Percentiles rank a stretch among this genome's conserved stretches.
These are phyloP conservation scores for Fusarium torulosum DNA, from an alignment of 2,329 filamentous ascomycete genomes.

Conservation along the genomic window DNA sequence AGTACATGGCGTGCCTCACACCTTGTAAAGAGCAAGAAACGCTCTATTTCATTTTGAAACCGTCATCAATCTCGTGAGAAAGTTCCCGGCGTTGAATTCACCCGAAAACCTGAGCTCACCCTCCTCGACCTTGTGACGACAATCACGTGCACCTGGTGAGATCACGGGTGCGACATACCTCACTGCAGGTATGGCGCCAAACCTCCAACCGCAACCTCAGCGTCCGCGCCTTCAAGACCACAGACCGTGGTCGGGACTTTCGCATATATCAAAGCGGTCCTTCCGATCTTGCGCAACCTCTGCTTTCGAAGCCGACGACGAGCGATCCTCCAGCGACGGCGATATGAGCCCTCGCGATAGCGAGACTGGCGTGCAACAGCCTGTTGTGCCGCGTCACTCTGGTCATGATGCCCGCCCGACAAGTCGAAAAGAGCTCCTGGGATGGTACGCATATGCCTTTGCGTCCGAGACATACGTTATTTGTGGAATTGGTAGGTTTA, in stretches of 20 bases:
- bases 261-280: slow-evolving; percentile 67
- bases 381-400: slow-evolving; percentile 68
- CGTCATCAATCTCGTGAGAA: slow-evolving; percentile 20
- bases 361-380: slow-evolving; percentile 54
- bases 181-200: slow-evolving; percentile 40
- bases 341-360: slow-evolving; percentile 54
- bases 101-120: slow-evolving; percentile 10
- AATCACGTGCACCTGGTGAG: slow-evolving; percentile 47
- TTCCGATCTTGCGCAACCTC: slow-evolving; percentile 69
- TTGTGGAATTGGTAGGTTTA: slow-evolving; percentile 75
- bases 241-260: slow-evolving; percentile 63
- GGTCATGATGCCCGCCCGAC: slow-evolving; percentile 92
- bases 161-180: slow-evolving; percentile 38
- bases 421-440: slow-evolving; percentile 85
- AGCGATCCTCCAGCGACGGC: slow-evolving; percentile 64
- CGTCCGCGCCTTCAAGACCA: slow-evolving; percentile 58
- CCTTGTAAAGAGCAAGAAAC: slow-evolving; percentile 16
- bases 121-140: slow-evolving; percentile 43
- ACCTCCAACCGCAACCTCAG: slow-evolving; percentile 46
- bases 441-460: slow-evolving; percentile 97
- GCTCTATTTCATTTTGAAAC: slow-evolving; percentile 16
- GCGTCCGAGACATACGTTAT: slow-evolving; percentile 97
- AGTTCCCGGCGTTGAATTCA: slow-evolving; percentile 16
- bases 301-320: slow-evolving; percentile 77
- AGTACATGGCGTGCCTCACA: slow-evolving; percentile 37